Evolutionary conservation across 495 filamentous ascomycete species (phyloP).

Genomic region (Tuber magnatum): DNA sequence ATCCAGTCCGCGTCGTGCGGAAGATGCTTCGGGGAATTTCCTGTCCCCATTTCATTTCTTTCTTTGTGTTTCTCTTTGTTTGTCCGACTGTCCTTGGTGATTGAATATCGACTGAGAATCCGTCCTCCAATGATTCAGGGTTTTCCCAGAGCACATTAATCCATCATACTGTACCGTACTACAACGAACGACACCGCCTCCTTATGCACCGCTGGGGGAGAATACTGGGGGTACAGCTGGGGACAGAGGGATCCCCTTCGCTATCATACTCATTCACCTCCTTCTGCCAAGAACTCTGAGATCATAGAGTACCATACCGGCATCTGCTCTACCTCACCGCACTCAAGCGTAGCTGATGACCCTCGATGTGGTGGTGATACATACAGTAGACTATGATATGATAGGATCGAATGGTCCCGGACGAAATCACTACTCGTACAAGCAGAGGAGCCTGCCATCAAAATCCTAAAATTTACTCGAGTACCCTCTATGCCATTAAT

Average conservation of each 20-base stretch:
- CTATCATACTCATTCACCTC: background rate
- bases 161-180: background rate
- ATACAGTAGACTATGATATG: no score
- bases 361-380: background rate
- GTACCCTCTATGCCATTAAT: background rate
- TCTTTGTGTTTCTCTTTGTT: slow-evolving; percentile 4
- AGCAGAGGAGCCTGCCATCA: background rate
- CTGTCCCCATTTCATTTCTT: background rate
- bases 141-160: background rate
- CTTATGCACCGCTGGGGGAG: no score
- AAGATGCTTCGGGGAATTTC: background rate
- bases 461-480: background rate
- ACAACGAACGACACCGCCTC: background rate
- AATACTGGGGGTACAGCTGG: background rate
- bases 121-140: background rate
- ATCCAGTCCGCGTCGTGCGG: background rate
- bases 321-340: background rate
- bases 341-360: background rate
- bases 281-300: background rate
- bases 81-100: background rate
- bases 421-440: background rate
- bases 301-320: background rate
- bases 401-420: background rate
- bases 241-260: background rate
- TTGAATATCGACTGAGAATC: background rate